Evolutionary conservation across 495 filamentous ascomycete genomes (phyloP), one percentile per base, ranked within the genome.

Genomic region (Neurospora sp.): DNA sequence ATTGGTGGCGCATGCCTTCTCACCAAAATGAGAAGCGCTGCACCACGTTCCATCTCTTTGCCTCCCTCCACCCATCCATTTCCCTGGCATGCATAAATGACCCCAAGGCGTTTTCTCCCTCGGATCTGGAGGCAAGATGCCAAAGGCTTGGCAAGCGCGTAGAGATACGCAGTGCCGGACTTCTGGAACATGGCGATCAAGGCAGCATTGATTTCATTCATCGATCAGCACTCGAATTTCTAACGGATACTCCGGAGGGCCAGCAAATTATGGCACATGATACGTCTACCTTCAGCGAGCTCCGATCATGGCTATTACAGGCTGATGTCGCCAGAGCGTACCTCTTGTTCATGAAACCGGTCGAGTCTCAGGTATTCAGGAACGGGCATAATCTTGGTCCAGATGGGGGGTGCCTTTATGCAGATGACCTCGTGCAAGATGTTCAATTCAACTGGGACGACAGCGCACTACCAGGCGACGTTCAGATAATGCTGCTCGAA

Each of bases 171-270:
- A 77, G 73, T 5, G 75, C 75, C 1, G 73, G 73, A 9, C 70
- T 77, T 16, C 35, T 75, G 9, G 73, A 75, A 39, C 16, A 71
- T 8, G n/a, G 16, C 18, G 14, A 11, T n/a, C 12, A 72, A 9
- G 31, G 69, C 16, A 42, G 37, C 46, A 70, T 77, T n/a, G 39
- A 27, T 2, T 77, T 75, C 20, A 65, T 75, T 12, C 75, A 77
- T n/a, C 75, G 75, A 27, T 75, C 75, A 4, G 73, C 75, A 44
- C 20, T 68, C 38, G 75, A 75, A 31, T 75, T 77, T 35, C 53
- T 77, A 0, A 38, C 59, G 1, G 75, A 72, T 37, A 72, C 71
- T 4, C 37, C 38, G 0, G 73, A 75, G 37, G 75, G 75, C 3
- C 59, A 38, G 5, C 42, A 38, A 35, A 75, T 77, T 3, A 22